A percentile compares a stretch with the other conserved stretches of the same genome.
These are phyloP conservation scores for Acer yangbiense DNA, from an alignment of 345 rosid species.

Conservation along the genomic window DNA sequence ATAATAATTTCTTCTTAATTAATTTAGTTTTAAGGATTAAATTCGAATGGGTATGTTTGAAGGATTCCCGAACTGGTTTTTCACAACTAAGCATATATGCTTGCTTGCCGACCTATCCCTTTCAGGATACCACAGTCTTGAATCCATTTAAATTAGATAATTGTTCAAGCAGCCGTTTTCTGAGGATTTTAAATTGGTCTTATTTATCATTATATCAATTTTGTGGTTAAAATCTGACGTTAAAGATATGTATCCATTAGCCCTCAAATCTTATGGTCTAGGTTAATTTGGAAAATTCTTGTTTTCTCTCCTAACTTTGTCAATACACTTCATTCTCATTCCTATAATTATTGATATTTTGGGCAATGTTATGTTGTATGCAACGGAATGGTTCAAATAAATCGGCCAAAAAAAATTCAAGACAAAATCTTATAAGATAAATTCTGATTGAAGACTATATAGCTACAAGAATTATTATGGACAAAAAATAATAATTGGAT, in stretches of 20 bases:
- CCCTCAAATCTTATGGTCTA: background rate
- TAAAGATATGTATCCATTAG: background rate
- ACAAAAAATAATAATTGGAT: too few species aligned
- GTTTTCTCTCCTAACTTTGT: background rate
- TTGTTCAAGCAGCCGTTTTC: background rate
- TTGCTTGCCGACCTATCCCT: background rate
- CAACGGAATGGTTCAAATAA: background rate
- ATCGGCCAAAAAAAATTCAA: background rate
- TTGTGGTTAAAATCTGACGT: too few species aligned
- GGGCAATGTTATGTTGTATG: background rate
- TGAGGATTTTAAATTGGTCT: background rate
- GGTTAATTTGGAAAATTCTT: background rate
- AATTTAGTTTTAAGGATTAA: too few species aligned
- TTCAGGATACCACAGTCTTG: background rate
- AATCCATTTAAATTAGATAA: background rate
- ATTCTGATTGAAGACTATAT: too few species aligned
- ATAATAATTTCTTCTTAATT: too few species aligned
- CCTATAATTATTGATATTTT: background rate
- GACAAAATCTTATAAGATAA: background rate
- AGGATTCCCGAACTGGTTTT: too few species aligned
- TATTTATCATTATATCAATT: background rate
- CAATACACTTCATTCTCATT: background rate
- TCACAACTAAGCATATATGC: background rate
- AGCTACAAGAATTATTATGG: too few species aligned
- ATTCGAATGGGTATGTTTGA: too few species aligned